A percentile compares a stretch with the other conserved stretches of the same genome.
Conservation (phyloP, 139 green algal species). For the Choricystis sp. region DNA sequence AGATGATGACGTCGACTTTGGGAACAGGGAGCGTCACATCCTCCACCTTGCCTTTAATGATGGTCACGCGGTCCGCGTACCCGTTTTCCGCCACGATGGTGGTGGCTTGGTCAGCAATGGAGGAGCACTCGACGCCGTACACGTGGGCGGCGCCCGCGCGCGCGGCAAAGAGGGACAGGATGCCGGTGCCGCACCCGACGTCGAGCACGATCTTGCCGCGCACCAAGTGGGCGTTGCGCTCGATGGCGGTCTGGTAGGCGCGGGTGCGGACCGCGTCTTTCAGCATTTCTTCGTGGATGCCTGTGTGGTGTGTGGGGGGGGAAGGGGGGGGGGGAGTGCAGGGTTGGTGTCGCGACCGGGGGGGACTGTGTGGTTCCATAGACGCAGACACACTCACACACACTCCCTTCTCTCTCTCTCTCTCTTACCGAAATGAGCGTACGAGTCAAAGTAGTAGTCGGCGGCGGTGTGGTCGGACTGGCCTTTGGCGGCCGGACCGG, state of each 20-base stretch:
- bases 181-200: constrained; percentile 79
- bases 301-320: constrained; percentile 6
- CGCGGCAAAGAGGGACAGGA: constrained; percentile 85
- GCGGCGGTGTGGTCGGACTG: constrained; percentile 42
- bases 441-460: constrained; percentile 84
- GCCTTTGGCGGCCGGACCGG: background rate
- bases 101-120: constrained; percentile 68
- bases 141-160: constrained; percentile 67
- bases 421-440: constrained; percentile 63
- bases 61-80: constrained; percentile 49
- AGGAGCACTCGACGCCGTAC: constrained; percentile 77
- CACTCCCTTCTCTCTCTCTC: background rate
- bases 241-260: constrained; percentile 70
- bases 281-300: constrained; percentile 88
- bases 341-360: background rate
- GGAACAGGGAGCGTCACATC: constrained; percentile 51
- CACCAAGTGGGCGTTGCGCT: constrained; percentile 66
- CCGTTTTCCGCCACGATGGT: constrained; percentile 72
- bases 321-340: background rate
- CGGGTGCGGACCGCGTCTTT: constrained; percentile 74
- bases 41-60: constrained; percentile 76
- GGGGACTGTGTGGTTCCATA: too few species aligned
- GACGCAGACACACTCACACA: background rate
- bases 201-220: constrained; percentile 80
- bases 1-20: constrained; percentile 77